These are phyloP conservation scores for Endoconidiophora polonica DNA, from an alignment of 2,329 filamentous ascomycete genomes.

Conservation along the genomic window DNA sequence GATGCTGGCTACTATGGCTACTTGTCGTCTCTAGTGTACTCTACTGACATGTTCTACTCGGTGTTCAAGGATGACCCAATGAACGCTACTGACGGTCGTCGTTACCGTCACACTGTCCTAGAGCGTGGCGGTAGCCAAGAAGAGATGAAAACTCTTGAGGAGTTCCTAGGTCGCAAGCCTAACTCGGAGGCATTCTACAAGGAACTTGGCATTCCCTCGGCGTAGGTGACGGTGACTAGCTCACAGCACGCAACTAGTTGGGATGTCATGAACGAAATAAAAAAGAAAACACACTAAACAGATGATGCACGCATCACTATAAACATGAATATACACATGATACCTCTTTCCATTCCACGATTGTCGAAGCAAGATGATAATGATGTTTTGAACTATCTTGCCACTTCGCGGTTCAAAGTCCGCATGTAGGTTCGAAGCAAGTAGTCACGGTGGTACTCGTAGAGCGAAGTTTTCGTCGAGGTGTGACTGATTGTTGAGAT, in stretches of 20 bases:
- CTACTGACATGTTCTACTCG: slow-evolving; percentile 70
- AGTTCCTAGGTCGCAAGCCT: slow-evolving; percentile 62
- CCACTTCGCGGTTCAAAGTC: too few relatives aligned
- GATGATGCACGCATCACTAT: neutral
- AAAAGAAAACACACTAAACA: neutral
- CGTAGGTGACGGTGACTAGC: too few relatives aligned
- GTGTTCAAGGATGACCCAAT: slow-evolving; percentile 67
- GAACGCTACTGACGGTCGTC: slow-evolving; percentile 53
- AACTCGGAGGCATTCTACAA: slow-evolving; percentile 66
- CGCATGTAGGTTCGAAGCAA: too few relatives aligned
- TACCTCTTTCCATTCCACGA: neutral
- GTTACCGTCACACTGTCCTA: slow-evolving; percentile 63
- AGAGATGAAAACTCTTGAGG: slow-evolving; percentile 63
- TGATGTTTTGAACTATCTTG: too few relatives aligned
- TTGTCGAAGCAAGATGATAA: too few relatives aligned
- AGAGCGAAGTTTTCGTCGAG: too few relatives aligned
- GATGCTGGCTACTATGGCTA: slow-evolving; percentile 74
- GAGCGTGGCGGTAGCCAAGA: slow-evolving; percentile 64
- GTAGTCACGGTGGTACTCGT: too few relatives aligned
- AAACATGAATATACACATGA: slow-evolving; percentile 3
- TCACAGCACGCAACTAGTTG: too few relatives aligned
- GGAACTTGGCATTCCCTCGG: slow-evolving; percentile 41
- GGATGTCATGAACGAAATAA: too few relatives aligned
- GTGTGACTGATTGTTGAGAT: too few relatives aligned
- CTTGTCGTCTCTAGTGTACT: slow-evolving; percentile 62